Evolutionary conservation across 495 filamentous ascomycete genomes (phyloP).

Genomic region (Astrocystis sublimbata): DNA sequence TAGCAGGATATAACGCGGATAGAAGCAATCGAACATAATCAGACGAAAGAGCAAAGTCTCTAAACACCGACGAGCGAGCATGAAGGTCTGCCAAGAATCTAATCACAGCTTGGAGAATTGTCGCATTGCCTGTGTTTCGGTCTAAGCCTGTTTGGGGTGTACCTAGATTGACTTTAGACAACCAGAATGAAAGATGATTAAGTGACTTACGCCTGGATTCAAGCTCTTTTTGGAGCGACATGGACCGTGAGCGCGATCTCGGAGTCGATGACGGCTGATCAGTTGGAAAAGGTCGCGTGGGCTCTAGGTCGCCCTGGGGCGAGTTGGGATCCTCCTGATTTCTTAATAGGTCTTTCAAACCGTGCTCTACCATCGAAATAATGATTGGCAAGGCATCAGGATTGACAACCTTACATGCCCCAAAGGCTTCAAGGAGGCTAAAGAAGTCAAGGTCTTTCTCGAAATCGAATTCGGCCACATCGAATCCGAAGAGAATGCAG

Average conservation of each 20-base stretch:
- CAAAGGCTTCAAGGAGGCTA: conserved; percentile 71
- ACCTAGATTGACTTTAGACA: conserved; percentile 1
- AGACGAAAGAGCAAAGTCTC: conserved; percentile 75
- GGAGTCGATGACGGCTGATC: conserved; percentile 27
- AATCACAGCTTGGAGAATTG: conserved; percentile 69
- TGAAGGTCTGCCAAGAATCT: conserved; percentile 80
- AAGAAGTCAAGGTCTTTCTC: conserved; percentile 71
- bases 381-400: conserved; percentile 81
- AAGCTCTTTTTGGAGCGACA: conserved; percentile 50
- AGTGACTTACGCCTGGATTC: conserved; percentile 50
- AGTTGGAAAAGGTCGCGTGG: conserved; percentile 17
- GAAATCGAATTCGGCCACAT: conserved; percentile 73
- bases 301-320: conserved; percentile 36
- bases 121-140: conserved; percentile 50
- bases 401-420: conserved; percentile 64
- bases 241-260: conserved; percentile 48
- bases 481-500: conserved; percentile 80
- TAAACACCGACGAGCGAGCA: conserved; percentile 67
- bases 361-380: conserved; percentile 83
- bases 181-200: not conserved
- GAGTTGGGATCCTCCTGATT: conserved; percentile 61
- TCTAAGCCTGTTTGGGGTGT: conserved; percentile 44
- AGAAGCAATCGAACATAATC: conserved; percentile 78
- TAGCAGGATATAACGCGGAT: conserved; percentile 75
- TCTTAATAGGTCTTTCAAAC: conserved; percentile 65